phyloP scores from a whole-genome alignment of 2,329 filamentous ascomycete species.

The Microcyclospora pomicola region DNA sequence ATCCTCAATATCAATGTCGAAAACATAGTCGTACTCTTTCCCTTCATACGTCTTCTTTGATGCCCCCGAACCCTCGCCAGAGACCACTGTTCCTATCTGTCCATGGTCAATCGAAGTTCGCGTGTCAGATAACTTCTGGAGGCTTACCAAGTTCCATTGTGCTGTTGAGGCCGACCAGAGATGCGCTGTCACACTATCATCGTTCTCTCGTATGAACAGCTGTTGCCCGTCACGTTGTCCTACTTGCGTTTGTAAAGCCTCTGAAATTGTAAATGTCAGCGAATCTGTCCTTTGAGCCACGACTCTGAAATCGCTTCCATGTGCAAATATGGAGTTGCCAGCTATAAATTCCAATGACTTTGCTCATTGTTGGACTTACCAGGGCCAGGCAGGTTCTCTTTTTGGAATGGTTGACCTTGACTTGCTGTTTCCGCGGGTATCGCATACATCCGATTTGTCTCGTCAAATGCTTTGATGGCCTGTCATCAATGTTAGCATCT shows the following conservation, averaged over 20 bases:
- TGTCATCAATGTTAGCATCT: conserved; percentile 2
- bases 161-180: conserved; percentile 54
- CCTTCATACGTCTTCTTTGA: conserved; percentile 60
- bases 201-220: conserved; percentile 71
- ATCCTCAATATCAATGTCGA: conserved; percentile 92
- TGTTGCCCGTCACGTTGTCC: conserved; percentile 96
- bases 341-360: not conserved
- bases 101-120: conserved; percentile 29
- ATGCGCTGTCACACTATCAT: conserved; percentile 74
- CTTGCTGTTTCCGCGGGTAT: conserved; percentile 50
- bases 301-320: too few relatives aligned
- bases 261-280: conserved; percentile 25
- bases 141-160: conserved; percentile 20
- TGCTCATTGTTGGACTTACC: conserved; percentile 15
- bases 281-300: not conserved
- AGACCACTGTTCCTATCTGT: conserved; percentile 84
- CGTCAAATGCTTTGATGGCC: conserved; percentile 57
- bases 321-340: too few relatives aligned
- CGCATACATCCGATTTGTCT: conserved; percentile 37
- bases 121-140: not conserved
- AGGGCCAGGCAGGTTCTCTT: conserved; percentile 77
- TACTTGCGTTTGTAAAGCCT: conserved; percentile 66
- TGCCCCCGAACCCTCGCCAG: conserved; percentile 66
- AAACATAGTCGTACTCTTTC: conserved; percentile 89
- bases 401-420: conserved; percentile 54